These are phyloP conservation scores for Fusarium virguliforme DNA, from an alignment of 2,329 filamentous ascomycete species.

Conservation along the genomic window DNA sequence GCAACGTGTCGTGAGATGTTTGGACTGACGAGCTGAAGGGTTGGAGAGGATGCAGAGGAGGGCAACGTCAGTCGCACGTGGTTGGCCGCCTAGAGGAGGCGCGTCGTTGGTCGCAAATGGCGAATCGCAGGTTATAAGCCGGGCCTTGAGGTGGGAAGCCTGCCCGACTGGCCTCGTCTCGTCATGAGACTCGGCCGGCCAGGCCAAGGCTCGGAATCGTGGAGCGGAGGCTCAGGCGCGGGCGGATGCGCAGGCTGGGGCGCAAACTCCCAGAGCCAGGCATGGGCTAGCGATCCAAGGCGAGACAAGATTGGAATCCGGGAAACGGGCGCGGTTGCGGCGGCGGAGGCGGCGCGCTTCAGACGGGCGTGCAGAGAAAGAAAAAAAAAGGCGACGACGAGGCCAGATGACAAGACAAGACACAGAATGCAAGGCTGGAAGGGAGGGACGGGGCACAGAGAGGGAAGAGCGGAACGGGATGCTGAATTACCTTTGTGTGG, in stretches of 20 bases:
- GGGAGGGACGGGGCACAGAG: constrained; percentile 25
- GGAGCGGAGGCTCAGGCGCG: constrained; percentile 32
- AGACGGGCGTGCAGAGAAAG: constrained; percentile 30
- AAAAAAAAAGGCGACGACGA: constrained; percentile 21
- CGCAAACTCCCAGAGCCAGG: constrained; percentile 36
- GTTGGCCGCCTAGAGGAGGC: constrained; percentile 61
- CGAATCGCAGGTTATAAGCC: constrained; percentile 49
- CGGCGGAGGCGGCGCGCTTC: constrained; percentile 25
- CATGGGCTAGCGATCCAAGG: constrained; percentile 32
- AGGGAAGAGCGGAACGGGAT: constrained; percentile 26
- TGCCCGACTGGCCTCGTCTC: constrained; percentile 32
- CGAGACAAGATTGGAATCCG: constrained; percentile 44
- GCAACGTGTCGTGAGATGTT: constrained; percentile 76
- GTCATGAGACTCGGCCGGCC: constrained; percentile 44
- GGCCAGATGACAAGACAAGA: constrained; percentile 32
- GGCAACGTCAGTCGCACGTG: constrained; percentile 66
- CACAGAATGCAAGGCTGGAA: constrained; percentile 31
- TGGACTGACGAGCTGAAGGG: constrained; percentile 62
- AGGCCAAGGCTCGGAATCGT: constrained; percentile 40
- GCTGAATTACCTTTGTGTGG: constrained; percentile 50
- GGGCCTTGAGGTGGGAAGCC: constrained; percentile 40
- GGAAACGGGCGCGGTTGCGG: constrained; percentile 25
- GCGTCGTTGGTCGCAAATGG: constrained; percentile 48
- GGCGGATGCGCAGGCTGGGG: constrained; percentile 27
- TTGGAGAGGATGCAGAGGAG: constrained; percentile 61